Conservation (phyloP, 2,329 filamentous ascomycete species). For the Cladosporium sp. region DNA sequence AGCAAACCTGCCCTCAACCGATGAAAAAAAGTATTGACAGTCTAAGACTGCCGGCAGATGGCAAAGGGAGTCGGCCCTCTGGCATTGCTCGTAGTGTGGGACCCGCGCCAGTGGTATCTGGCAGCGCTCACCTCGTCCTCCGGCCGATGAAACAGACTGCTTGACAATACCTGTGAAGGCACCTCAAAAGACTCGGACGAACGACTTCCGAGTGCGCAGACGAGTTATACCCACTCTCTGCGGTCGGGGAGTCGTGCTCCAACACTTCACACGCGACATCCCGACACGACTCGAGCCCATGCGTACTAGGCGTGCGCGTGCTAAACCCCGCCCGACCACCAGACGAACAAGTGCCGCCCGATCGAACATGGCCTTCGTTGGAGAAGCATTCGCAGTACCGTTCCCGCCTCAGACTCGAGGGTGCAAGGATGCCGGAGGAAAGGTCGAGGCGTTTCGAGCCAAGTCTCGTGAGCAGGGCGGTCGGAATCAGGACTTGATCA, state of each 20-base stretch:
- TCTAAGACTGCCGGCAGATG: not conserved
- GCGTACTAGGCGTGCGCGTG: not conserved
- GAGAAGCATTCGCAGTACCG: not conserved
- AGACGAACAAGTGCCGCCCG: constrained; percentile 9
- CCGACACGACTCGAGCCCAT: not conserved
- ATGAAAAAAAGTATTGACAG: constrained; percentile 8
- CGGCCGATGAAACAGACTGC: not conserved
- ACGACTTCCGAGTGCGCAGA: constrained; percentile 2
- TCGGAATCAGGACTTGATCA: not conserved
- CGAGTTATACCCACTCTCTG: not conserved
- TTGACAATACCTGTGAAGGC: not conserved
- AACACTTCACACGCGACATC: not conserved
- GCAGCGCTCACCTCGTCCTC: not conserved
- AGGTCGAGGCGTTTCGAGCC: not conserved
- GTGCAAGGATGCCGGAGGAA: not conserved
- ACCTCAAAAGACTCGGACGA: not conserved
- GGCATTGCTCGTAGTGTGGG: not conserved
- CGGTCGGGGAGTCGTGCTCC: not conserved
- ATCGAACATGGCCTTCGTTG: constrained; percentile 7
- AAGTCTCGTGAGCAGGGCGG: not conserved
- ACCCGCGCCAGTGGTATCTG: constrained; percentile 1
- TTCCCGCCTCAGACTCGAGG: not conserved
- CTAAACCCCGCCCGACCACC: constrained; percentile 2
- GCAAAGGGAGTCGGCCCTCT: constrained; percentile 11
- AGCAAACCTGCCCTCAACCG: not conserved